A percentile compares a stretch with the other conserved stretches of the same genome.
Conservation (phyloP, 805 yeast species). For the Naumovozyma castellii region DNA sequence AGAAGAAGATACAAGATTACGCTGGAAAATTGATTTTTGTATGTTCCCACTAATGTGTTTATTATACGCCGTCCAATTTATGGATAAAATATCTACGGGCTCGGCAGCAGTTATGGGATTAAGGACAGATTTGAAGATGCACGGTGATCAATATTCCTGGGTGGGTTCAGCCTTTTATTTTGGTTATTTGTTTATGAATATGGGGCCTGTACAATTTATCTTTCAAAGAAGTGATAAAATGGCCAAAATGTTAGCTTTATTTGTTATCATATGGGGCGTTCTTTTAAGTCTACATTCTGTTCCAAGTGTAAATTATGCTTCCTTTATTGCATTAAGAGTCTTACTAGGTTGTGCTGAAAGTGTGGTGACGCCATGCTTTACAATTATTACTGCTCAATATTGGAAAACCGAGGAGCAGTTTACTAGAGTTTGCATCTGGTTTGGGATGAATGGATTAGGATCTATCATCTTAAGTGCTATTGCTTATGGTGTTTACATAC, state of each 20-base stretch:
- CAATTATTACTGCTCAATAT: conserved; percentile 49
- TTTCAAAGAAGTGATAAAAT: conserved; percentile 46
- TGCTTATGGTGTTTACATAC: conserved; percentile 42
- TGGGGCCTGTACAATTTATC: conserved; percentile 26
- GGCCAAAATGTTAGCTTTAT: conserved; percentile 39
- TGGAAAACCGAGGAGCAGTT: conserved; percentile 42
- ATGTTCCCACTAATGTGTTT: conserved; percentile 43
- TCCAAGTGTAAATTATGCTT: conserved; percentile 36
- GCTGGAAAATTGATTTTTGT: conserved; percentile 43
- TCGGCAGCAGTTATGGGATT: conserved; percentile 48
- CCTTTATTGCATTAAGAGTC: conserved; percentile 40
- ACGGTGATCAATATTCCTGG: conserved; percentile 40
- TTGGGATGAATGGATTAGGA: conserved; percentile 40
- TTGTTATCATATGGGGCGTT: conserved; percentile 54
- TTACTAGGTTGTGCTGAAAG: conserved; percentile 45
- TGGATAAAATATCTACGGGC: conserved; percentile 49
- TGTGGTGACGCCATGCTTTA: conserved; percentile 48
- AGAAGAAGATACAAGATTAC: conserved; percentile 29
- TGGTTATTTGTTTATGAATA: conserved; percentile 53
- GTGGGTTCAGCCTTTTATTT: conserved; percentile 52
- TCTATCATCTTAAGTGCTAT: conserved; percentile 41
- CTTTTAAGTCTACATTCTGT: conserved; percentile 43
- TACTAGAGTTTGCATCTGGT: conserved; percentile 36
- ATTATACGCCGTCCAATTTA: conserved; percentile 43
- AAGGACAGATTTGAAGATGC: conserved; percentile 37